phyloP scores from a whole-genome alignment of 2,329 filamentous ascomycete genomes.

The Leptographium wingfieldii region DNA sequence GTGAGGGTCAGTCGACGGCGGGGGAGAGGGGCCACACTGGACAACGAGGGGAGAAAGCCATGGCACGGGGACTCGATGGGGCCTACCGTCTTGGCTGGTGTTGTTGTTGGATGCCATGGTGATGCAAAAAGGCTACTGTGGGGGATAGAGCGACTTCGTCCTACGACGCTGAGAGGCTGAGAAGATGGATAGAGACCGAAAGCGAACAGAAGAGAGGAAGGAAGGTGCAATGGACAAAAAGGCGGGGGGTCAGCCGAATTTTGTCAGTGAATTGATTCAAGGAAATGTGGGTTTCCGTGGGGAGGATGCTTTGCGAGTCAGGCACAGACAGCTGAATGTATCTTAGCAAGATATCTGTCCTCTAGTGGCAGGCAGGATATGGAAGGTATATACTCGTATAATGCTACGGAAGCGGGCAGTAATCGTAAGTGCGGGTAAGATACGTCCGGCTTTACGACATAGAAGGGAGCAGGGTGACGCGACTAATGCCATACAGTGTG shows the following conservation, averaged over 20 bases:
- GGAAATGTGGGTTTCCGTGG: conserved; percentile 7
- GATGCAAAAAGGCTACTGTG: not conserved
- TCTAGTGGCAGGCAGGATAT: not conserved
- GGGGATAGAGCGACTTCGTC: not conserved
- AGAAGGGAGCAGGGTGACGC: too few relatives aligned
- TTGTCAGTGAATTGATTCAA: conserved; percentile 4
- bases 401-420: not conserved
- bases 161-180: not conserved
- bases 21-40: not conserved
- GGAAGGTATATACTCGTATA: not conserved
- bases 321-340: not conserved
- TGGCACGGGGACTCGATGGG: not conserved
- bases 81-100: conserved; percentile 7
- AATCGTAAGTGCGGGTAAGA: too few relatives aligned
- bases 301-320: not conserved
- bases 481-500: too few relatives aligned
- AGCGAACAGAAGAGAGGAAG: not conserved
- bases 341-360: not conserved
- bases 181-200: not conserved
- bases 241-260: conserved; percentile 6
- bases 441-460: not conserved
- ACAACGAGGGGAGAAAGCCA: not conserved
- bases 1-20: not conserved
- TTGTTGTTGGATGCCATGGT: not conserved
- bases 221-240: conserved; percentile 4